Evolutionary conservation across 371 early-diverging fungal genomes (phyloP).

Genomic region (Mortierella sp.): DNA sequence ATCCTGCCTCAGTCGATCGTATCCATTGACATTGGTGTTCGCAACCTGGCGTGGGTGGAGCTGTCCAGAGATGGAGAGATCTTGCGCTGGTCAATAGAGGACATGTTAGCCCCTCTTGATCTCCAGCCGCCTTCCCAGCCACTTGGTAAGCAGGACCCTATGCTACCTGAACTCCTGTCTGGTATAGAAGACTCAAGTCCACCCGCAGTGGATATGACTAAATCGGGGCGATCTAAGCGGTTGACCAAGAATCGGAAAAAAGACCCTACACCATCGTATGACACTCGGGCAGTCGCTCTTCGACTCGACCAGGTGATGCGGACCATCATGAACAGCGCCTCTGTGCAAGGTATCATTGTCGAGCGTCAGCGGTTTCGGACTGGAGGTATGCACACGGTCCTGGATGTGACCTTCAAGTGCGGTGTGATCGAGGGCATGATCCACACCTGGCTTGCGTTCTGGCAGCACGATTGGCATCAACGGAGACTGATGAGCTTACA

Average conservation of each 20-base stretch:
- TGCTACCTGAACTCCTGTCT: too few species aligned
- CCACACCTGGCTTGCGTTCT: constrained; percentile 28
- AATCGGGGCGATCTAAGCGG: too few species aligned
- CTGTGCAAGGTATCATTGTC: constrained; percentile 52
- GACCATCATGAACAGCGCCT: constrained; percentile 10
- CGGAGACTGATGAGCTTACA: background rate
- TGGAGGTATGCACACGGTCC: constrained; percentile 47
- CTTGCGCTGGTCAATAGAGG: constrained; percentile 58
- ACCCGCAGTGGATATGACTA: too few species aligned
- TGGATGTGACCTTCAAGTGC: constrained; percentile 62
- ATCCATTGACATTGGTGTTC: constrained; percentile 80
- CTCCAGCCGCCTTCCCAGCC: background rate
- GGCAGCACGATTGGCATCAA: constrained; percentile 11
- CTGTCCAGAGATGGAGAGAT: constrained; percentile 54
- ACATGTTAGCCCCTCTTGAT: constrained; percentile 31
- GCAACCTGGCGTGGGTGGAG: constrained; percentile 75
- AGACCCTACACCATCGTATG: constrained; percentile 5
- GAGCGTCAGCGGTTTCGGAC: constrained; percentile 66
- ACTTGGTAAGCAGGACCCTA: too few species aligned
- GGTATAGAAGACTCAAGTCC: too few species aligned
- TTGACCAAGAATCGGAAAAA: background rate
- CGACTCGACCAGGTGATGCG: constrained; percentile 34
- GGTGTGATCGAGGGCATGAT: constrained; percentile 68
- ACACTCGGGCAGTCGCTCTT: constrained; percentile 17
- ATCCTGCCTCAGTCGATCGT: constrained; percentile 59